Conservation (phyloP, 345 rosid species). For the Isatis tinctoria region DNA sequence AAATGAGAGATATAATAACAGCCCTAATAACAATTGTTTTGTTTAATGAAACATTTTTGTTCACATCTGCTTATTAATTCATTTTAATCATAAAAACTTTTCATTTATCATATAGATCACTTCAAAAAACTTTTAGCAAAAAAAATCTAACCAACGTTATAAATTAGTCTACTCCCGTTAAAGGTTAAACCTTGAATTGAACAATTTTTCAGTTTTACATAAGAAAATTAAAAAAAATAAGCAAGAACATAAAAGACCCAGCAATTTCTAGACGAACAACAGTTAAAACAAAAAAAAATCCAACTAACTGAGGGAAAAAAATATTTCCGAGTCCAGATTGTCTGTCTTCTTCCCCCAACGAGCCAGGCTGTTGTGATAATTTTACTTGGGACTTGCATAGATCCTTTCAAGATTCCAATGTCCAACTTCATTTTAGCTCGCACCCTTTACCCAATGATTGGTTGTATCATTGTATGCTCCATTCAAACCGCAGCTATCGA, state of each 20-base stretch:
- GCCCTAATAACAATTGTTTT: no score
- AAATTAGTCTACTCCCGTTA: neutral
- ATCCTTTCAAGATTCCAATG: neutral
- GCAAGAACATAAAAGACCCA: neutral
- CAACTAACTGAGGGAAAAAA: neutral
- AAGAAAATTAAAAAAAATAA: neutral
- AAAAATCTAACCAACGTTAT: no score
- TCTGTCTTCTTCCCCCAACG: neutral
- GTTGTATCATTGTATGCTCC: neutral
- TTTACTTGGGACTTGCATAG: neutral
- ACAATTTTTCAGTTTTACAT: neutral
- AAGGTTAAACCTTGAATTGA: neutral
- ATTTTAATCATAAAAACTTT: no score
- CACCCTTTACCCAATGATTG: neutral
- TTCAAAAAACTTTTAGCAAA: no score
- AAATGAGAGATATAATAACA: no score
- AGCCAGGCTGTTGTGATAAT: slow-evolving; percentile 15
- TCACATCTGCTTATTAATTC: no score
- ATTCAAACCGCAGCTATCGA: slow-evolving; percentile 1
- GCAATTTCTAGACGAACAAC: neutral
- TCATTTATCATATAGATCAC: no score
- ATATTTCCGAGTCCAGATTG: neutral
- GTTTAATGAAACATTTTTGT: no score
- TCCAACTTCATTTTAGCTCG: neutral
- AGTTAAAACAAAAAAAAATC: slow-evolving; percentile 9